These are phyloP conservation scores for Daedalea quercina DNA, from an alignment of 768 basidiomycete species.

Conservation along the genomic window DNA sequence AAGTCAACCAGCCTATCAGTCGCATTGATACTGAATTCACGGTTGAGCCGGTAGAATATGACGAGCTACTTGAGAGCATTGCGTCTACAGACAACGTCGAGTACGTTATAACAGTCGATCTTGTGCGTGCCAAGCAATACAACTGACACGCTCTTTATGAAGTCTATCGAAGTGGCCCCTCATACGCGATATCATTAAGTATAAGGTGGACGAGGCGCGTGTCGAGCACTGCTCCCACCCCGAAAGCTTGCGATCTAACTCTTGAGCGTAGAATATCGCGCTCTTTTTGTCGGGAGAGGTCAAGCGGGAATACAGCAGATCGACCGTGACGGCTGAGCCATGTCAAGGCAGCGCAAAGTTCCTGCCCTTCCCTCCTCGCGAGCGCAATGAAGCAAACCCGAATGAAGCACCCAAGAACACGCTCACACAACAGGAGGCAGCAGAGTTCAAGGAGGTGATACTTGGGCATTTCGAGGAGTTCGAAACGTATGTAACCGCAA, in stretches of 20 bases:
- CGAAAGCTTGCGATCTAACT: too few relatives aligned
- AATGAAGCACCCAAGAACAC: conserved; percentile 49
- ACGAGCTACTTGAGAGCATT: conserved; percentile 50
- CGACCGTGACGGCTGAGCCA: conserved; percentile 36
- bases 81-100: conserved; percentile 60
- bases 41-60: conserved; percentile 41
- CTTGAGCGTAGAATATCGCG: conserved; percentile 28
- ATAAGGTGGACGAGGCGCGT: conserved; percentile 59
- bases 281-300: conserved; percentile 23
- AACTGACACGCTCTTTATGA: background rate
- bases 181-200: conserved; percentile 66
- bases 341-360: conserved; percentile 56
- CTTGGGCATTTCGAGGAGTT: conserved; percentile 66
- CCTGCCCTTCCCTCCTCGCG: conserved; percentile 67
- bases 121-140: background rate
- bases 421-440: conserved; percentile 57
- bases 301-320: conserved; percentile 23
- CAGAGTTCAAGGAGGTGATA: conserved; percentile 47
- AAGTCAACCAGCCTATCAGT: conserved; percentile 5
- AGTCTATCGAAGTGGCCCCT: conserved; percentile 61
- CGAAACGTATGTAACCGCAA: conserved; percentile 44
- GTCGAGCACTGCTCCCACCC: too few relatives aligned
- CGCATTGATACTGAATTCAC: conserved; percentile 1
- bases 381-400: conserved; percentile 39
- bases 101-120: conserved; percentile 33